These are phyloP conservation scores for Botryosphaeria agaves DNA, from an alignment of 2,329 filamentous ascomycete species.

Conservation along the genomic window DNA sequence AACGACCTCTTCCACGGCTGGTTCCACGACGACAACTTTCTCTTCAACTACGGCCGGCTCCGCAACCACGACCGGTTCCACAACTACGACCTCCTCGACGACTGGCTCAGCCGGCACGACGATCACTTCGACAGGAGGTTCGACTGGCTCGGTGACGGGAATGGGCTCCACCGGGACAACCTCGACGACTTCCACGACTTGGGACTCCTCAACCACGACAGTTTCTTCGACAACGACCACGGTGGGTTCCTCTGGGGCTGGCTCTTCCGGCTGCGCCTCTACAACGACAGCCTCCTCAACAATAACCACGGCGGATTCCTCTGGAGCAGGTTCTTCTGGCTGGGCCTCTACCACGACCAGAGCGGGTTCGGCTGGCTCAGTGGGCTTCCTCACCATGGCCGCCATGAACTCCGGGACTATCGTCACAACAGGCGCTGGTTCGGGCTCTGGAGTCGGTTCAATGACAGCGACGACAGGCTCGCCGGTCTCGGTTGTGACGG, in stretches of 20 bases:
- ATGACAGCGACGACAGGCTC: background rate
- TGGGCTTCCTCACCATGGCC: background rate
- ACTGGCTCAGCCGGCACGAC: background rate
- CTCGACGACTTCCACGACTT: too few species aligned
- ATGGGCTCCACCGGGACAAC: too few species aligned
- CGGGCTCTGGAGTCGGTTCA: constrained; percentile 2
- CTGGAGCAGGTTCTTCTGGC: constrained; percentile 1
- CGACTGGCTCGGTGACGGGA: constrained; percentile 2
- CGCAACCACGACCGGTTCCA: constrained; percentile 2
- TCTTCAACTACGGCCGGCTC: background rate
- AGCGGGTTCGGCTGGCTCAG: too few species aligned
- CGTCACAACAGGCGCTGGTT: background rate
- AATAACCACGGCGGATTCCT: background rate
- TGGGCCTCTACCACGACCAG: too few species aligned
- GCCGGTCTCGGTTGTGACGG: background rate
- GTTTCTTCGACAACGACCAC: too few species aligned
- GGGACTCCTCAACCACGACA: too few species aligned
- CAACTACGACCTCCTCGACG: constrained; percentile 3
- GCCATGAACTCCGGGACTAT: background rate
- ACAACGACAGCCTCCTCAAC: too few species aligned
- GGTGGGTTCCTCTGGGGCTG: background rate
- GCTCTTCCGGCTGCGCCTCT: constrained; percentile 1
- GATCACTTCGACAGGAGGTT: constrained; percentile 1
- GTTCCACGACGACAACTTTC: background rate
- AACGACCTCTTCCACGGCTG: background rate